These are phyloP conservation scores for Neolentinus lepideus DNA, from an alignment of 1,284 basidiomycete genomes.

Conservation along the genomic window DNA sequence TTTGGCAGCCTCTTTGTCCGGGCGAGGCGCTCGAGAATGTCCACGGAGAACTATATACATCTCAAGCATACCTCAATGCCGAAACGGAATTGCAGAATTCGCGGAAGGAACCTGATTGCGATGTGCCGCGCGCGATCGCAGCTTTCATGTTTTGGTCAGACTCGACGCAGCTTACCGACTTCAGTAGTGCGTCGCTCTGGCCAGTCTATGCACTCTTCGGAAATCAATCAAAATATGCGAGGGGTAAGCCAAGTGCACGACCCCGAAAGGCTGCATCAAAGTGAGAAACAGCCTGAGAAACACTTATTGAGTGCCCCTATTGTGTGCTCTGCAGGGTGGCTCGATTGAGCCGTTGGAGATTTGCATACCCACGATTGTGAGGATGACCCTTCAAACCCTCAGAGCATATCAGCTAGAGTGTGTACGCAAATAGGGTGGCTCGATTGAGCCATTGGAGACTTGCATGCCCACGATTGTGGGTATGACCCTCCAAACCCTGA, in stretches of 20 bases:
- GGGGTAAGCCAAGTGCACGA: not conserved
- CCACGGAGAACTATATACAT: slow-evolving; percentile 13
- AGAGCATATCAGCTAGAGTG: no score
- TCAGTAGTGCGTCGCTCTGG: slow-evolving; percentile 21
- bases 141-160: slow-evolving; percentile 22
- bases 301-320: no score
- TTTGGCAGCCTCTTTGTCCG: slow-evolving; percentile 10
- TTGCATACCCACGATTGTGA: no score
- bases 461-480: no score
- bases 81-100: slow-evolving; percentile 16
- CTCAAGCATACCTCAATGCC: slow-evolving; percentile 14
- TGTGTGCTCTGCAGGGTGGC: not conserved
- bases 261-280: no score
- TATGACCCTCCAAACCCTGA: no score
- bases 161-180: slow-evolving; percentile 20
- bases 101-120: slow-evolving; percentile 11
- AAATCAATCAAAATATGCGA: slow-evolving; percentile 12
- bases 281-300: no score
- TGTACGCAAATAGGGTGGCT: no score
- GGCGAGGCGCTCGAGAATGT: slow-evolving; percentile 8
- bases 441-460: no score
- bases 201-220: slow-evolving; percentile 23
- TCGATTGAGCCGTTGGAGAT: no score
- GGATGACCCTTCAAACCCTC: no score
- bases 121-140: slow-evolving; percentile 15